Evolutionary conservation across 2,329 filamentous ascomycete genomes (phyloP).

Genomic region (Fusarium siculi): DNA sequence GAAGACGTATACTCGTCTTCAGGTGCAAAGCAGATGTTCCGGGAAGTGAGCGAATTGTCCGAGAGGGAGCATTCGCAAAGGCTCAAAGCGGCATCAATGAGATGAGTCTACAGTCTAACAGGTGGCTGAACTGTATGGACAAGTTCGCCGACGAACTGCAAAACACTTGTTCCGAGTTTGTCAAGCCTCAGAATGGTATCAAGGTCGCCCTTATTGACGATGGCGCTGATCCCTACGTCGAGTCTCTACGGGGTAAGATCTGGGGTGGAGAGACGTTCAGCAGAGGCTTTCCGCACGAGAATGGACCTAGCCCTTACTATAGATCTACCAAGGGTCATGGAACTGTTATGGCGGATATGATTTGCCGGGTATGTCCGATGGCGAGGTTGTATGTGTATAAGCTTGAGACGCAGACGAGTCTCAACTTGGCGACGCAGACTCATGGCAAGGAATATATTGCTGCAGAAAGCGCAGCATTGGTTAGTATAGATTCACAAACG

Average conservation of each 20-base stretch:
- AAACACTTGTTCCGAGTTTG: not conserved
- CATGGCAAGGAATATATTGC: not conserved
- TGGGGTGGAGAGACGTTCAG: not conserved
- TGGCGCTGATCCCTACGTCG: not conserved
- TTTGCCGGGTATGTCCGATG: not conserved
- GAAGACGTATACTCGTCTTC: not conserved
- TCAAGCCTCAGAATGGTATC: not conserved
- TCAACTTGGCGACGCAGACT: not conserved
- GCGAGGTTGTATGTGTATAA: not conserved
- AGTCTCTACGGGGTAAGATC: not conserved
- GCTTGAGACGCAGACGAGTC: constrained; percentile 26
- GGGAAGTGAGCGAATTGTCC: not conserved
- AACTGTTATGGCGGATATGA: not conserved
- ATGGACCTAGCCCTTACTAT: not conserved
- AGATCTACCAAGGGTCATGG: not conserved
- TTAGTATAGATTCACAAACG: not conserved
- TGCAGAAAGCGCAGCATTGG: constrained; percentile 5
- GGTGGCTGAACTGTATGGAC: constrained; percentile 5
- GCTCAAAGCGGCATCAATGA: constrained; percentile 1
- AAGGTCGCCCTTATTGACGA: not conserved
- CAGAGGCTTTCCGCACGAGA: not conserved
- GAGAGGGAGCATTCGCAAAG: not conserved
- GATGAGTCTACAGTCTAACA: not conserved
- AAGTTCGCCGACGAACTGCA: not conserved
- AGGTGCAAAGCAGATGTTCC: not conserved